These are phyloP conservation scores for Phlebiopsis gigantea DNA, from an alignment of 768 basidiomycete species.

Conservation along the genomic window DNA sequence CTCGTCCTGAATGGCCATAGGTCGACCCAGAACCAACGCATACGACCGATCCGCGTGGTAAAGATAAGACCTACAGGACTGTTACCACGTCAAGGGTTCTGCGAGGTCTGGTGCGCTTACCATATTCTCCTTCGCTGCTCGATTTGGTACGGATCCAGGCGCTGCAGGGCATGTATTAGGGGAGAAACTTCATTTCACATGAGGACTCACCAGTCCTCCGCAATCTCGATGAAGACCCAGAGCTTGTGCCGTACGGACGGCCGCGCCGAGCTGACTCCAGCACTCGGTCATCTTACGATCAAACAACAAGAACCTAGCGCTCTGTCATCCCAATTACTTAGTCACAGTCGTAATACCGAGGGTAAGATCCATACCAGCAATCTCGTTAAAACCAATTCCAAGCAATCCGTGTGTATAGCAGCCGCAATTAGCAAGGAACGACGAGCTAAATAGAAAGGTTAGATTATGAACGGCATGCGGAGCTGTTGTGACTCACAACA, in stretches of 20 bases:
- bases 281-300: slow-evolving; percentile 90
- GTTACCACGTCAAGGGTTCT: background rate
- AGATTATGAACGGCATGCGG: slow-evolving; percentile 13
- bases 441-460: slow-evolving; percentile 48
- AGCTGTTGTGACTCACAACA: slow-evolving; percentile 58
- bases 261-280: slow-evolving; percentile 93
- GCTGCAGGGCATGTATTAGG: slow-evolving; percentile 31
- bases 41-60: slow-evolving; percentile 94
- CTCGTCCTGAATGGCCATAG: slow-evolving; percentile 83
- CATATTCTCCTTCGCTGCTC: slow-evolving; percentile 91
- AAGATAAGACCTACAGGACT: slow-evolving; percentile 63
- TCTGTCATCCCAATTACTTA: slow-evolving; percentile 34
- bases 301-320: slow-evolving; percentile 64
- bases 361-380: slow-evolving; percentile 61
- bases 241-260: slow-evolving; percentile 89
- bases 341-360: no score
- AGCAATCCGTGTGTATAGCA: slow-evolving; percentile 87
- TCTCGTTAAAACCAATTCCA: slow-evolving; percentile 91
- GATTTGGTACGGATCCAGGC: slow-evolving; percentile 67
- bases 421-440: slow-evolving; percentile 86
- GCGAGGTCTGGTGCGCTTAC: slow-evolving; percentile 34
- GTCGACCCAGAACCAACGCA: slow-evolving; percentile 86
- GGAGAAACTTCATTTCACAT: background rate
- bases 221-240: slow-evolving; percentile 91
- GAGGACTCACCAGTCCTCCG: slow-evolving; percentile 59